Conservation (phyloP, 1,284 basidiomycete species). For the Athelia psychrophila region DNA sequence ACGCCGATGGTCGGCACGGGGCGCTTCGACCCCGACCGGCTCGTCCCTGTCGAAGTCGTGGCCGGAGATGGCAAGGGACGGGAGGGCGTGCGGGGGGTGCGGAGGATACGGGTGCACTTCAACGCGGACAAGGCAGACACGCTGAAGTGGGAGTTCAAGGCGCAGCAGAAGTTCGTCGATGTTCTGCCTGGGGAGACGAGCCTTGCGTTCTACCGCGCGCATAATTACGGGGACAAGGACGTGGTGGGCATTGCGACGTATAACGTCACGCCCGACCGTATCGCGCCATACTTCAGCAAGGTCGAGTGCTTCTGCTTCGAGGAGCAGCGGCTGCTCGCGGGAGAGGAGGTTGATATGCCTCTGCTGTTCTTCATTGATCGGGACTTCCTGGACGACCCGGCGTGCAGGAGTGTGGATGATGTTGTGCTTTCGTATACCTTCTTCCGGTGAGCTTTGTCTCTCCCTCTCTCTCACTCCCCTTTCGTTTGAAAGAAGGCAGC, state of each 20-base stretch:
- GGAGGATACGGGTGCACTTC: constrained; percentile 91
- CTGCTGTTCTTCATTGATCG: constrained; percentile 99
- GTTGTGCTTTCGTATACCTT: constrained; percentile 97
- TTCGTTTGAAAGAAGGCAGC: too few species aligned
- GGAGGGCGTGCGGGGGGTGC: too few species aligned
- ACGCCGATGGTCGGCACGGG: constrained; percentile 87
- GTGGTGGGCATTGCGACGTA: constrained; percentile 99
- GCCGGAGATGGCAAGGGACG: too few species aligned
- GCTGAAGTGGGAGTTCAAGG: constrained; percentile 92
- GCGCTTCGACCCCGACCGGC: constrained; percentile 77
- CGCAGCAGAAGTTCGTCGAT: constrained; percentile 86
- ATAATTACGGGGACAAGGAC: constrained; percentile 82
- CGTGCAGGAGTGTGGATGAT: constrained; percentile 84
- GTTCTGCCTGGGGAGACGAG: constrained; percentile 97
- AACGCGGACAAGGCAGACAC: constrained; percentile 90
- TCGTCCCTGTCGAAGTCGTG: constrained; percentile 69
- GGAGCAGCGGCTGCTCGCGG: constrained; percentile 93
- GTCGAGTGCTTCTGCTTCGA: constrained; percentile 99
- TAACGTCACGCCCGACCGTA: constrained; percentile 90
- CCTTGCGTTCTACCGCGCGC: constrained; percentile 95
- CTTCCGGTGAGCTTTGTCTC: constrained; percentile 66
- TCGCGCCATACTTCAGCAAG: constrained; percentile 98
- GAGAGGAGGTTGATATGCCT: constrained; percentile 98
- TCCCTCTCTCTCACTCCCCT: too few species aligned
- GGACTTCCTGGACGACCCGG: constrained; percentile 91